A percentile compares a stretch with the other conserved stretches of the same genome.
phyloP scores from a whole-genome alignment of 2,329 filamentous ascomycete genomes.

The Allantophomopsis lycopodina region DNA sequence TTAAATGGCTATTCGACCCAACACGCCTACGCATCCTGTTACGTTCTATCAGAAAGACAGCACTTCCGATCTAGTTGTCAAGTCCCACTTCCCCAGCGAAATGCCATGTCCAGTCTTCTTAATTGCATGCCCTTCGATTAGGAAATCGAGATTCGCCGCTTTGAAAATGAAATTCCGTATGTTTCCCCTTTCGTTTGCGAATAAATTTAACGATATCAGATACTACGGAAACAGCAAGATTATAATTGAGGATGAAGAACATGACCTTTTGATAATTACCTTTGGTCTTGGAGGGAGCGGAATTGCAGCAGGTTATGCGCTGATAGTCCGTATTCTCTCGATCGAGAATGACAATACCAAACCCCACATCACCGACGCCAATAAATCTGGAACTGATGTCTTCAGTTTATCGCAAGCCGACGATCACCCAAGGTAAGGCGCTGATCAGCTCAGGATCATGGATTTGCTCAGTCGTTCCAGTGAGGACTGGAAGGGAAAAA shows the following conservation, averaged over 20 bases:
- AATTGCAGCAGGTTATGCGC: no score
- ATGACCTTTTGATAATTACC: no score
- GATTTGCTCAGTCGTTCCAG: constrained; percentile 31
- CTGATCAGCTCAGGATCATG: constrained; percentile 26
- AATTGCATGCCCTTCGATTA: constrained; percentile 29
- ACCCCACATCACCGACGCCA: constrained; percentile 30
- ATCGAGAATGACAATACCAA: constrained; percentile 20
- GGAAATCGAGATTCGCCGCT: no score
- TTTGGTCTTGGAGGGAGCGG: no score
- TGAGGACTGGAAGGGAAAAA: constrained; percentile 29
- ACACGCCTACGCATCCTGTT: constrained; percentile 34
- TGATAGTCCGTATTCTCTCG: constrained; percentile 20
- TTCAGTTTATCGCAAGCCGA: constrained; percentile 28
- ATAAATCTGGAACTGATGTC: constrained; percentile 31
- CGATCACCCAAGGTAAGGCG: constrained; percentile 19
- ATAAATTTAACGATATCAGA: no score
- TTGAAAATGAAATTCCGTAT: no score
- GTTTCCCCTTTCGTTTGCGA: no score
- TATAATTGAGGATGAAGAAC: no score
- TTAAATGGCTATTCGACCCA: constrained; percentile 32
- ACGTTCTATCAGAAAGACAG: constrained; percentile 23
- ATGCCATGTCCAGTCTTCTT: constrained; percentile 36
- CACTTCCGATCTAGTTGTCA: constrained; percentile 32
- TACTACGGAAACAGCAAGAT: no score
- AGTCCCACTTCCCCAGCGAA: constrained; percentile 33